Evolutionary conservation across 805 yeast genomes (phyloP).

Genomic region (Metschnikowia colocasiae): DNA sequence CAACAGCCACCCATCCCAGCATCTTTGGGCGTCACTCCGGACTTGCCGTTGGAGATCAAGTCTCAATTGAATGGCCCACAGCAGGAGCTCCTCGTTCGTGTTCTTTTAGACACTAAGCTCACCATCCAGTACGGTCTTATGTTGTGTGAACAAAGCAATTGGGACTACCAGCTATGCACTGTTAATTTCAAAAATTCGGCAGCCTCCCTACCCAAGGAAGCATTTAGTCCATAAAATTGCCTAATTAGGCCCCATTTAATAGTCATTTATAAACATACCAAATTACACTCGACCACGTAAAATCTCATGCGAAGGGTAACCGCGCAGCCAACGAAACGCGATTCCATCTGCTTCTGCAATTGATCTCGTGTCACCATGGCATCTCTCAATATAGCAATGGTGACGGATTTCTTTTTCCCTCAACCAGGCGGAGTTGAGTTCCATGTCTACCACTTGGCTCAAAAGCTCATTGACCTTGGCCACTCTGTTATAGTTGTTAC

Average conservation of each 20-base stretch:
- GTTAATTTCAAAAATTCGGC: conserved; percentile 67
- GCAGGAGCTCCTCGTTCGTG: conserved; percentile 58
- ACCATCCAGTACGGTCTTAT: conserved; percentile 75
- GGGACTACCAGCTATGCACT: conserved; percentile 71
- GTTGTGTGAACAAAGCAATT: conserved; percentile 83
- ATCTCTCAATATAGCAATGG: conserved; percentile 55
- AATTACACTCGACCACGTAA: not conserved
- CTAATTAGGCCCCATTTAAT: not conserved
- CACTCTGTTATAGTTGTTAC: conserved; percentile 85
- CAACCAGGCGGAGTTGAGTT: conserved; percentile 98
- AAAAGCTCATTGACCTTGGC: conserved; percentile 72
- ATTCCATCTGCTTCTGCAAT: not conserved
- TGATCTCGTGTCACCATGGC: not conserved
- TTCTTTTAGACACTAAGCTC: conserved; percentile 69
- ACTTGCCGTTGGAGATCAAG: conserved; percentile 54
- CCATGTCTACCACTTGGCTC: conserved; percentile 88
- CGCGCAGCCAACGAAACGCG: conserved; percentile 3
- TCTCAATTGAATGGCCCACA: conserved; percentile 51
- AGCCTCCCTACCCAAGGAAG: conserved; percentile 45
- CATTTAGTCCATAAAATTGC: conserved; percentile 19
- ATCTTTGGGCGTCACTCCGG: conserved; percentile 25
- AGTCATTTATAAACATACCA: not conserved
- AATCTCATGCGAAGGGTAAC: not conserved
- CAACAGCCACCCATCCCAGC: conserved; percentile 10
- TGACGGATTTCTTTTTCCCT: conserved; percentile 95